These are phyloP conservation scores for Xylaria palmicola DNA, from an alignment of 495 filamentous ascomycete species.

Conservation along the genomic window DNA sequence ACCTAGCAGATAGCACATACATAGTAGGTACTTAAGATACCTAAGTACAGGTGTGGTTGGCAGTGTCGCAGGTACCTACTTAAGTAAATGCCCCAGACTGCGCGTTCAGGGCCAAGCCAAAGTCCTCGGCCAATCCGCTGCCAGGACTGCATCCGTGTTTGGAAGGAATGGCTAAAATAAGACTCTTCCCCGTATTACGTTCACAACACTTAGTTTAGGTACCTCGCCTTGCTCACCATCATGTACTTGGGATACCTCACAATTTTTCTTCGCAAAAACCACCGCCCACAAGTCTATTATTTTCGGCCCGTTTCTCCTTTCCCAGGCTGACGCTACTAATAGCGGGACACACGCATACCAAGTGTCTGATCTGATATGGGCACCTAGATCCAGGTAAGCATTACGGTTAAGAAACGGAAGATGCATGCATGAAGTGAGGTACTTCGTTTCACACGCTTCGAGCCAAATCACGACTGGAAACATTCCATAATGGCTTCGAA, in stretches of 20 bases:
- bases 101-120: too few species aligned
- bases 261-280: too few species aligned
- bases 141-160: conserved; percentile 20
- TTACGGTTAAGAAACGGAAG: too few species aligned
- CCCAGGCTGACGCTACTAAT: background rate
- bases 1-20: too few species aligned
- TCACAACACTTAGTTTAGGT: background rate
- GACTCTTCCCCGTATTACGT: background rate
- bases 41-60: too few species aligned
- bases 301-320: conserved; percentile 6
- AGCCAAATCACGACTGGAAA: background rate
- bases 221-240: background rate
- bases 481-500: background rate
- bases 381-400: too few species aligned
- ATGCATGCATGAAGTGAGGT: background rate
- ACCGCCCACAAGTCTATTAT: too few species aligned
- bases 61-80: too few species aligned
- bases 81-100: too few species aligned
- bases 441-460: background rate
- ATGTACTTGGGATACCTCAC: background rate
- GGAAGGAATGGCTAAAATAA: conserved; percentile 3
- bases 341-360: background rate
- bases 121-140: conserved; percentile 21
- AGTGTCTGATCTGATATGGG: too few species aligned
- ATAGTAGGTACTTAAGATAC: background rate